A percentile compares a stretch with the other conserved stretches of the same genome.
Conservation (phyloP, 257 asterid genomes). For the Solanum chilense region DNA sequence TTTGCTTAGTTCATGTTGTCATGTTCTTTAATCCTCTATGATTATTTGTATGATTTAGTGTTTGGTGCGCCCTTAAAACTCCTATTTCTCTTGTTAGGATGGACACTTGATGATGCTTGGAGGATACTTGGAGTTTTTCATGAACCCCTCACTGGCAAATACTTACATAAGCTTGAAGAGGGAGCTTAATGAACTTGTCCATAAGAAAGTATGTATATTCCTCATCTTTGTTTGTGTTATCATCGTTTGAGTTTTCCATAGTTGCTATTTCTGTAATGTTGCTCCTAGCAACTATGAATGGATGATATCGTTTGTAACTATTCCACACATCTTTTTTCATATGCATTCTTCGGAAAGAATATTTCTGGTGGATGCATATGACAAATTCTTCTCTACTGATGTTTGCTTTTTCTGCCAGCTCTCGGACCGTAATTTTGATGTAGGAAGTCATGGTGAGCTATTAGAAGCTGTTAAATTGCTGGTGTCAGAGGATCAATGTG, state of each 20-base stretch:
- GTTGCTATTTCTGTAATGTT: background rate
- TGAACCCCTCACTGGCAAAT: constrained; percentile 60
- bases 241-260: background rate
- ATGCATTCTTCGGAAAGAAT: background rate
- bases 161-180: constrained; percentile 52
- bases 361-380: background rate
- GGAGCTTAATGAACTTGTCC: constrained; percentile 75
- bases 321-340: background rate
- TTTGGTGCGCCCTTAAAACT: constrained; percentile 1
- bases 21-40: background rate
- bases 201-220: constrained; percentile 42
- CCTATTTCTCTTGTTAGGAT: constrained; percentile 35
- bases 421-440: constrained; percentile 44
- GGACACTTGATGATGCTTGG: constrained; percentile 90
- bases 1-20: background rate
- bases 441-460: constrained; percentile 42
- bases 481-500: constrained; percentile 70
- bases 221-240: background rate
- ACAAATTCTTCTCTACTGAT: constrained; percentile 1
- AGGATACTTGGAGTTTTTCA: constrained; percentile 87
- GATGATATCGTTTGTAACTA: background rate
- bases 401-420: constrained; percentile 51
- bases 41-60: background rate
- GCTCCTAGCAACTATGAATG: background rate
- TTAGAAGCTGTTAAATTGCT: constrained; percentile 65